These are phyloP conservation scores for Sanguinoderma infundibulare DNA, from an alignment of 1,284 basidiomycete species.

Conservation along the genomic window DNA sequence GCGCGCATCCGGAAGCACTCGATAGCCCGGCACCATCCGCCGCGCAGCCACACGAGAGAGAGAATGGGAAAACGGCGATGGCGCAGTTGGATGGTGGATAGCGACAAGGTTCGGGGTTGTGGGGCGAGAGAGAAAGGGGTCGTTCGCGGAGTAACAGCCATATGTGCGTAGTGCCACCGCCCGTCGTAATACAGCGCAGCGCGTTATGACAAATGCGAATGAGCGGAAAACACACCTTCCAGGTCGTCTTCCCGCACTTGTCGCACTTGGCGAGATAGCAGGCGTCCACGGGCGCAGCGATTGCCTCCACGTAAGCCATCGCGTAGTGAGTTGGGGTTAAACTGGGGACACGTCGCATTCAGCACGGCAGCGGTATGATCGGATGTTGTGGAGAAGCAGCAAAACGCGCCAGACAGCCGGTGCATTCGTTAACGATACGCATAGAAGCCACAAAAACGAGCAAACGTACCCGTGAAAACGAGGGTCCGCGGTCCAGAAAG, in stretches of 20 bases:
- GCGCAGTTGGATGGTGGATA: background rate
- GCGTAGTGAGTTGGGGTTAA: background rate
- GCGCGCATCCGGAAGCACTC: no score
- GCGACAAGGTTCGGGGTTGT: constrained; percentile 13
- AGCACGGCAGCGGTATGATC: background rate
- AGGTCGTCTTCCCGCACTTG: constrained; percentile 74
- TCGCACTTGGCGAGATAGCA: constrained; percentile 65
- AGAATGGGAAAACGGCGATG: background rate
- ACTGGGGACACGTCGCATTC: background rate
- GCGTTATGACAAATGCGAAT: background rate
- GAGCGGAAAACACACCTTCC: constrained; percentile 54
- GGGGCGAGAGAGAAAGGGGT: background rate
- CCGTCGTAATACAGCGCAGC: no score
- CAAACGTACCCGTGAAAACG: background rate
- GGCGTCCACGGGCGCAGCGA: constrained; percentile 48
- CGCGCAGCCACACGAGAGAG: no score
- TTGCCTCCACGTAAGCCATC: constrained; percentile 31
- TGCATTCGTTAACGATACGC: background rate
- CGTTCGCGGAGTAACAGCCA: background rate
- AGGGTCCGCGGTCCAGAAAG: background rate
- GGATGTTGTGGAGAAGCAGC: constrained; percentile 1
- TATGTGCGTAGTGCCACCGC: background rate
- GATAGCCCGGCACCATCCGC: no score
- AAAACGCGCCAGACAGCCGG: background rate
- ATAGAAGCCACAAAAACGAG: background rate